A percentile compares a stretch with the other conserved stretches of the same genome.
Conservation (phyloP, 805 yeast genomes). For the Blastobotrys muscicola region DNA sequence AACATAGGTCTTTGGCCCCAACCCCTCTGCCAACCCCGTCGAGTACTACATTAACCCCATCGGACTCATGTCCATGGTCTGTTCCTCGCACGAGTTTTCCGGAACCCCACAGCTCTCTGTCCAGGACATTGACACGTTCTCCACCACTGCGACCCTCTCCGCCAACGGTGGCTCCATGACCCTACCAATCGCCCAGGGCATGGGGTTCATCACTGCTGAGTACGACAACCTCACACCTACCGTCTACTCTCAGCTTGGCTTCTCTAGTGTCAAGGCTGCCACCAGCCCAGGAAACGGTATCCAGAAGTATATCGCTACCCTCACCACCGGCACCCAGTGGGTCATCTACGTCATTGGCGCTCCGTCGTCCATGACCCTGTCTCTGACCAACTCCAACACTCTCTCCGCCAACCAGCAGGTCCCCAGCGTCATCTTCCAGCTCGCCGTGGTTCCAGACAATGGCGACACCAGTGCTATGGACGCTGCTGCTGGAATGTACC, state of each 20-base stretch:
- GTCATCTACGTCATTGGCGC: slow-evolving; percentile 37
- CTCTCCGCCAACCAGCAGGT: slow-evolving; percentile 29
- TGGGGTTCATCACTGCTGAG: slow-evolving; percentile 67
- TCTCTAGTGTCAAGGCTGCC: slow-evolving; percentile 32
- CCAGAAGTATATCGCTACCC: slow-evolving; percentile 32
- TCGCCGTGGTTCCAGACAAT: slow-evolving; percentile 39
- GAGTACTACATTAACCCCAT: slow-evolving; percentile 49
- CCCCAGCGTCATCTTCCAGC: slow-evolving; percentile 47
- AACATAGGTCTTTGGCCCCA: slow-evolving; percentile 29
- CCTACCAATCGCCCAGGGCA: slow-evolving; percentile 67
- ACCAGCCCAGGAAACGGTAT: slow-evolving; percentile 20
- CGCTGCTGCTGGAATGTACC: slow-evolving; percentile 60
- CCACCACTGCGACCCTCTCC: slow-evolving; percentile 35
- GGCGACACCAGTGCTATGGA: slow-evolving; percentile 36
- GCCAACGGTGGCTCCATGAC: slow-evolving; percentile 32
- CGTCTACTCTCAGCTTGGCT: slow-evolving; percentile 39
- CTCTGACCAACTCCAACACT: slow-evolving; percentile 26
- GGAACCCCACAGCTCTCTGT: slow-evolving; percentile 35
- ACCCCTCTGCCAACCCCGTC: slow-evolving; percentile 32
- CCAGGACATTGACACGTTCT: slow-evolving; percentile 40
- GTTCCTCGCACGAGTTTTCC: slow-evolving; percentile 44
- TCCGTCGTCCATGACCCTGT: slow-evolving; percentile 24
- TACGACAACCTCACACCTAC: slow-evolving; percentile 42
- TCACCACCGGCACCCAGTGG: slow-evolving; percentile 40
- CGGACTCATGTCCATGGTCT: slow-evolving; percentile 43